phyloP scores from a whole-genome alignment of 1,139 yeast species.

The Kazachstania sp. region DNA sequence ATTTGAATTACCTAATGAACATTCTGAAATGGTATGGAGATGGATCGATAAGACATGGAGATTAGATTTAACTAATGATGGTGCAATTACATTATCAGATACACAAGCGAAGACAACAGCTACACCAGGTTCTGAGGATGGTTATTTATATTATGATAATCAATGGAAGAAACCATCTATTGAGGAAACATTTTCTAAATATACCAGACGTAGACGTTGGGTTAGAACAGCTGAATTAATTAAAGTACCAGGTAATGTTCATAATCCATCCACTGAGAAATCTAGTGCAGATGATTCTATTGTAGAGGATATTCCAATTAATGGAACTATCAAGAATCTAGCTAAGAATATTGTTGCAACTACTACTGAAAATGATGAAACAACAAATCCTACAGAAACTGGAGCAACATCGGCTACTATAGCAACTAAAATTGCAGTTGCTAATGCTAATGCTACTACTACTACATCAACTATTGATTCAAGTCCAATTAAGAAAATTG shows the following conservation, averaged over 20 bases:
- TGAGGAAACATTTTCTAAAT: constrained; percentile 82
- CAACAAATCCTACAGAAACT: neutral
- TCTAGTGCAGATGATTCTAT: neutral
- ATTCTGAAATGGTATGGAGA: constrained; percentile 67
- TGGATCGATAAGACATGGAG: constrained; percentile 96
- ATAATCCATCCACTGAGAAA: neutral
- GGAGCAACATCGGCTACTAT: neutral
- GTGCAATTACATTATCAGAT: constrained; percentile 63
- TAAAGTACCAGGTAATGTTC: constrained; percentile 12
- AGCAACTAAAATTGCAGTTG: too few species aligned
- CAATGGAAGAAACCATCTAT: constrained; percentile 90
- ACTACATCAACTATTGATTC: neutral
- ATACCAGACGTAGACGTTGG: constrained; percentile 94
- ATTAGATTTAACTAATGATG: constrained; percentile 82
- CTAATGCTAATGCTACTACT: neutral
- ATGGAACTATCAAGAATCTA: neutral
- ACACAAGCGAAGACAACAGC: constrained; percentile 67
- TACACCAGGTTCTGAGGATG: constrained; percentile 74
- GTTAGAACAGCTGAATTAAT: constrained; percentile 86
- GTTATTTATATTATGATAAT: constrained; percentile 81
- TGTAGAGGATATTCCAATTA: neutral
- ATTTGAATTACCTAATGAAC: constrained; percentile 83
- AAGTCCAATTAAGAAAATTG: neutral
- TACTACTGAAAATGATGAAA: neutral
- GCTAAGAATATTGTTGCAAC: neutral